A percentile compares a stretch with the other conserved stretches of the same genome.
Conservation (phyloP, 2,329 filamentous ascomycete species). For the Sphaerulina populicola region DNA sequence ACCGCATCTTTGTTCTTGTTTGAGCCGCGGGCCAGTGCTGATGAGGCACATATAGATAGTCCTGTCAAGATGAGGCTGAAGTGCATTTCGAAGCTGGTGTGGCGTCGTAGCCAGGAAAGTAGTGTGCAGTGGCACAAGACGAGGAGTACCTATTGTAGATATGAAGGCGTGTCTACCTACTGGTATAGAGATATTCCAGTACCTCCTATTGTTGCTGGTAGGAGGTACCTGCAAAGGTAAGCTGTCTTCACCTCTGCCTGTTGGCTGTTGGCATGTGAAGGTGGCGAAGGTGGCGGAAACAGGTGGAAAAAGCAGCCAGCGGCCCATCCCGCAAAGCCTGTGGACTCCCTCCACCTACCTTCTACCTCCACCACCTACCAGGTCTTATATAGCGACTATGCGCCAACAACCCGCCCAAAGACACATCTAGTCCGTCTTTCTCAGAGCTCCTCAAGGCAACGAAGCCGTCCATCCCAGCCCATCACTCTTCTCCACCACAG, state of each 20-base stretch:
- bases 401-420: background rate
- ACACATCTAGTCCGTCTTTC: no score
- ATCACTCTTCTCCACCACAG: background rate
- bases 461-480: constrained; percentile 3
- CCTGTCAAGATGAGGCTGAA: constrained; percentile 7
- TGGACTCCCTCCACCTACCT: background rate
- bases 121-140: background rate
- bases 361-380: background rate
- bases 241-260: background rate
- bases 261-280: background rate
- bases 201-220: background rate
- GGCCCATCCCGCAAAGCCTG: background rate
- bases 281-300: background rate
- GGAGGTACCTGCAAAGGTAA: background rate
- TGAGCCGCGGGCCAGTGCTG: constrained; percentile 7
- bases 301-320: background rate
- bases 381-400: background rate
- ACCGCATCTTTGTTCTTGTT: constrained; percentile 32
- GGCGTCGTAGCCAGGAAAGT: background rate
- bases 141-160: background rate
- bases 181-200: no score
- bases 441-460: constrained; percentile 3
- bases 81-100: constrained; percentile 4
- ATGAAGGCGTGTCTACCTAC: no score
- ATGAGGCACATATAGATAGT: constrained; percentile 10